Base-by-base conservation (phyloP, 2,329 filamentous ascomycete genomes). In the Aureobasidium sp. region DNA sequence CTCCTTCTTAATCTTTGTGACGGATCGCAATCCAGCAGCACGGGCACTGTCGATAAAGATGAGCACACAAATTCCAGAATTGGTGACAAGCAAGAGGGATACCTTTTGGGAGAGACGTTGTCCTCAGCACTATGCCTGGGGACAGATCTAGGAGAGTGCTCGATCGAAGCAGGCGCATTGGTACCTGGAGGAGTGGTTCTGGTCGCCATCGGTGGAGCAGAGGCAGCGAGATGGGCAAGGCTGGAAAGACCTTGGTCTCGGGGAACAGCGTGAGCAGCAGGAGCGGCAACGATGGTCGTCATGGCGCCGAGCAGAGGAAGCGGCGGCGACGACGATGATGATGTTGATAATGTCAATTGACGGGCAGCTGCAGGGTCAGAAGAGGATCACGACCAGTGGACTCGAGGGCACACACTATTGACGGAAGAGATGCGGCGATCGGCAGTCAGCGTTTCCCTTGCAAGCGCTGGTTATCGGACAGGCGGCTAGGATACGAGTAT, bases 1-100 rank as follows among this genome's bases (percentile, higher is more conserved):
- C 75, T 99, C 94, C 77, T 97, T 97, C 81, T 97, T 97, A 64
- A 99, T 92, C 66, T 96, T 83, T 66, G 97, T 95, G 90, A 89
- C 63, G 81, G 76, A 50, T 77, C 71, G 56, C 80, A 74, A 74
- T 50, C 60, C 50, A 48, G 61, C 50, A 37, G 32, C 62, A 32
- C 62, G 55, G 51, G 57, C 39, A 60, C 53, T 63, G 60, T 51
- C 50, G 62, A 20, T 34, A 68, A 68, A 62, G 68, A 69, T 66
- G 70, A 73, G 67, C 69, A 69, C 47, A 46, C 39, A 55, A 23
- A 29, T 27, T 27, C 37, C 55, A 42, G 7, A 41, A 26, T 23
- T 46, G 29, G 12, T 9, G 51, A 9, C 15, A 13, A 39, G 13
- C 9, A 13, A 17, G 23, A 41, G 7, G 10, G 3, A 71, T 75